Evolutionary conservation across 116 monocot genomes (phyloP).

Genomic region (Trichopus zeylanicus): DNA sequence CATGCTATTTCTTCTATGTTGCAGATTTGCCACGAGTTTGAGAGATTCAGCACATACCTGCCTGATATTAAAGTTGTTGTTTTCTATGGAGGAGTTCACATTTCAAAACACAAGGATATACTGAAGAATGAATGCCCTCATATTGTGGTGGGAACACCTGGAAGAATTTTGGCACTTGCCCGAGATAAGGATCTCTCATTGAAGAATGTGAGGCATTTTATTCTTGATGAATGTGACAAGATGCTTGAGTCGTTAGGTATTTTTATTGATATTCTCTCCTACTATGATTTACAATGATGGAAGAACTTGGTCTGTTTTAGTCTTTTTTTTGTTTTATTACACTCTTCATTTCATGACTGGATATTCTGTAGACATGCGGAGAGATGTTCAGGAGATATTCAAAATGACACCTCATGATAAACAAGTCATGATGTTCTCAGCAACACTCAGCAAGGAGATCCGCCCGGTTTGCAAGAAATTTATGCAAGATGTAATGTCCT

Average conservation of each 20-base stretch:
- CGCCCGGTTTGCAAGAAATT: constrained; percentile 99
- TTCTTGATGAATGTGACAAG: constrained; percentile 99
- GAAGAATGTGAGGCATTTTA: constrained; percentile 99
- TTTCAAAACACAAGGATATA: constrained; percentile 79
- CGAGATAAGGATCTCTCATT: constrained; percentile 85
- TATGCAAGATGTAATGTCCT: constrained; percentile 99
- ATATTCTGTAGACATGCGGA: constrained; percentile 84
- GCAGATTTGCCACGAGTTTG: constrained; percentile 98
- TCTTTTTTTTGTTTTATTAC: background rate
- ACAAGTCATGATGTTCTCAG: constrained; percentile 99
- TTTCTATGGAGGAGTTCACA: constrained; percentile 97
- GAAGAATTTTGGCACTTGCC: constrained; percentile 87
- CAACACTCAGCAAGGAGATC: constrained; percentile 99
- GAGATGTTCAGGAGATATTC: constrained; percentile 98
- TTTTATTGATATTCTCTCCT: background rate
- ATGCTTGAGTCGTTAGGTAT: constrained; percentile 98
- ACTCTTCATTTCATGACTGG: background rate
- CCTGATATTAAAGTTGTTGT: constrained; percentile 88
- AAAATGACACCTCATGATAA: constrained; percentile 99
- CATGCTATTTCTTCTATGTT: constrained; percentile 2
- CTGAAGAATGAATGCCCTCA: constrained; percentile 98
- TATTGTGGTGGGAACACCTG: constrained; percentile 97
- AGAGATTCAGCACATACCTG: constrained; percentile 93
- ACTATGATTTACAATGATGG: background rate
- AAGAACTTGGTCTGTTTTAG: background rate